Percentiles rank a stretch among this genome's conserved stretches.
phyloP scores from a whole-genome alignment of 2,329 filamentous ascomycete genomes.

The Xylariaceae sp. region DNA sequence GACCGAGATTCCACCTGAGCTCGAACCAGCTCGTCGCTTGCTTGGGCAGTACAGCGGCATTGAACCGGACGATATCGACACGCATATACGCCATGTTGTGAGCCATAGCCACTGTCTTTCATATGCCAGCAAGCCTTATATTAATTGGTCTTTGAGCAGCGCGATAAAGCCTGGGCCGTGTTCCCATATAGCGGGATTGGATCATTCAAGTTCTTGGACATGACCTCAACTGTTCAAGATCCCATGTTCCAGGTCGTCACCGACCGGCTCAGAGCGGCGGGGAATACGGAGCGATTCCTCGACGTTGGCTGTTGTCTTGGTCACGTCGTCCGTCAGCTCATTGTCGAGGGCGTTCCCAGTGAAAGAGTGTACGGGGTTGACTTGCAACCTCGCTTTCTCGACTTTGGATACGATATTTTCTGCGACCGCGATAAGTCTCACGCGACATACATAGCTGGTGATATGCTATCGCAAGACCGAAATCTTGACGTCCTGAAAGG shows the following conservation, averaged over 20 bases:
- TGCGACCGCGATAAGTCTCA: background rate
- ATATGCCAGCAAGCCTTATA: too few relatives aligned
- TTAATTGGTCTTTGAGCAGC: background rate
- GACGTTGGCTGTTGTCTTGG: background rate
- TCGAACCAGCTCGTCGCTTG: background rate
- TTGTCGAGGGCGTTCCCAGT: background rate
- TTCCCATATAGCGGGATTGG: background rate
- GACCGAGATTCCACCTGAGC: background rate
- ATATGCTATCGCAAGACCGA: background rate
- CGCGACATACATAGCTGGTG: background rate
- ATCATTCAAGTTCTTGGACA: background rate
- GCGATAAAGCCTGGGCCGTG: background rate
- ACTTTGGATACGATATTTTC: background rate
- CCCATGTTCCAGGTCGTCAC: background rate
- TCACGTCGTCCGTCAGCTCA: background rate
- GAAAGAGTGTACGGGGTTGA: background rate
- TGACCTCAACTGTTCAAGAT: background rate
- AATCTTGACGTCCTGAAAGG: background rate
- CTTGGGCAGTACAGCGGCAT: background rate
- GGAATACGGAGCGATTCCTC: background rate
- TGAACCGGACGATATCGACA: background rate
- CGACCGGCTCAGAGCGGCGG: background rate
- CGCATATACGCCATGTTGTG: background rate
- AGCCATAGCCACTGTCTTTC: background rate
- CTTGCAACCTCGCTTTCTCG: background rate